Percentiles rank a stretch among this genome's conserved stretches.
These are phyloP conservation scores for Gautieria morchelliformis DNA, from an alignment of 768 basidiomycete species.

Conservation along the genomic window DNA sequence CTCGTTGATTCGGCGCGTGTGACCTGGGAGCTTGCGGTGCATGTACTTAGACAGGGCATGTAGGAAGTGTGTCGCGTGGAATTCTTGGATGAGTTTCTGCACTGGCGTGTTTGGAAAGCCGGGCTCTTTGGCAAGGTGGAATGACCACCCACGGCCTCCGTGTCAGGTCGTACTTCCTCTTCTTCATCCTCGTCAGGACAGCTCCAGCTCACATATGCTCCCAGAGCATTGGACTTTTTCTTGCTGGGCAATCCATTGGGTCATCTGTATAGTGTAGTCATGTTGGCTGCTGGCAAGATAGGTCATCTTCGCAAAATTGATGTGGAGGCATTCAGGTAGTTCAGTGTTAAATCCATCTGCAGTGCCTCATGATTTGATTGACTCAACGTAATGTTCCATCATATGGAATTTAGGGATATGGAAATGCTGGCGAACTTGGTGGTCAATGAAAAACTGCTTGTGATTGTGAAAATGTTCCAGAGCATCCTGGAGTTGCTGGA, in stretches of 20 bases:
- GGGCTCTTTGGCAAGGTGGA: not conserved
- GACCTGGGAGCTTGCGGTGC: not conserved
- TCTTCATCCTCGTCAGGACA: too few relatives aligned
- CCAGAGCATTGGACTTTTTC: conserved; percentile 24
- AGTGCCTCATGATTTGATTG: conserved; percentile 21
- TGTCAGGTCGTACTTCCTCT: too few relatives aligned
- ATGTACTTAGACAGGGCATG: not conserved
- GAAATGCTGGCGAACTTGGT: too few relatives aligned
- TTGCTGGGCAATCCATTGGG: conserved; percentile 24
- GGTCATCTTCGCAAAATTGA: conserved; percentile 21
- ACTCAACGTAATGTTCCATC: not conserved
- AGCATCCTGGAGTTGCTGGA: conserved; percentile 18
- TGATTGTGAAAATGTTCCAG: conserved; percentile 21
- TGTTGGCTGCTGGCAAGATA: conserved; percentile 22
- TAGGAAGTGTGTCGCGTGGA: not conserved
- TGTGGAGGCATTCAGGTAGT: conserved; percentile 24
- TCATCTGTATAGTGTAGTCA: conserved; percentile 30
- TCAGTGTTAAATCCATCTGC: conserved; percentile 29
- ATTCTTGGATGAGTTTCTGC: not conserved
- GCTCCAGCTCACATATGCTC: conserved; percentile 21
- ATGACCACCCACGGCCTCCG: conserved; percentile 17
- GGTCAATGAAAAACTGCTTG: conserved; percentile 1
- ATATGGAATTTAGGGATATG: too few relatives aligned
- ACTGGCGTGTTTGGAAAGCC: not conserved
- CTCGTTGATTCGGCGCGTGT: not conserved